Base-by-base conservation (phyloP, 2,329 filamentous ascomycete species). In the Epichloe baconii region DNA sequence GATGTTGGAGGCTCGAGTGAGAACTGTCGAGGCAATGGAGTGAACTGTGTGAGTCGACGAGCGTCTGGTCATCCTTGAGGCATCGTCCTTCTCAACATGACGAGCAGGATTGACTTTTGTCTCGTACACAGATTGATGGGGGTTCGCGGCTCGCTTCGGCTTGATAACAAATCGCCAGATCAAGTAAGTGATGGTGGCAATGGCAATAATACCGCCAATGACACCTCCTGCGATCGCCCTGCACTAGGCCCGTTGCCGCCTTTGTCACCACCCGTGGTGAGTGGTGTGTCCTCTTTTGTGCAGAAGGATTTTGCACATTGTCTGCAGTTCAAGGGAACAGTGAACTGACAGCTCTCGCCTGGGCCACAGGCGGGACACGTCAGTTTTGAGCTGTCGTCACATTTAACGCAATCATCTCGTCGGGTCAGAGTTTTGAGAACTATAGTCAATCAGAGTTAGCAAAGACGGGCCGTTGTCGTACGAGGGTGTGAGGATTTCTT, bases 1-100 rank as follows among this genome's bases (percentile, higher is more conserved):
- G 65, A 98, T 91, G 72, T 98, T 98, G 62, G 93, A 97, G 47
- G 93, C 93, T 55, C 93, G 83, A 17, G 93, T 97, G 54, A 96
- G 79, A 53, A 97, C 89, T 26, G 91, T 97, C 10, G 90, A 96
- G 15, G 93, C 93, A 64, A 98, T 88, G 12, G 91, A 97, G 61
- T 85, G 79, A 50, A 91, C 84, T n/a, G 87, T 87, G 64, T 93
- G 82, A 44, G 87, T 86, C 11, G 90, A 93, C 51, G 85, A 79
- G 59, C 89, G 77, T 73, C 74, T 52, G 66, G 73, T 63, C 75
- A 63, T 58, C 48, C 66, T 58, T 3, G 63, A 59, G 23, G 57
- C 57, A 35, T 58, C 77, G 56, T 75, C 72, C 71, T 77, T 73
- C 64, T 77, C 67, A 62, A 69, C 52, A 45, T 61, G 60, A 37